Percentiles rank a stretch among this genome's conserved stretches.
phyloP scores from a whole-genome alignment of 331 rosid species.

The Quercus tomentella region DNA sequence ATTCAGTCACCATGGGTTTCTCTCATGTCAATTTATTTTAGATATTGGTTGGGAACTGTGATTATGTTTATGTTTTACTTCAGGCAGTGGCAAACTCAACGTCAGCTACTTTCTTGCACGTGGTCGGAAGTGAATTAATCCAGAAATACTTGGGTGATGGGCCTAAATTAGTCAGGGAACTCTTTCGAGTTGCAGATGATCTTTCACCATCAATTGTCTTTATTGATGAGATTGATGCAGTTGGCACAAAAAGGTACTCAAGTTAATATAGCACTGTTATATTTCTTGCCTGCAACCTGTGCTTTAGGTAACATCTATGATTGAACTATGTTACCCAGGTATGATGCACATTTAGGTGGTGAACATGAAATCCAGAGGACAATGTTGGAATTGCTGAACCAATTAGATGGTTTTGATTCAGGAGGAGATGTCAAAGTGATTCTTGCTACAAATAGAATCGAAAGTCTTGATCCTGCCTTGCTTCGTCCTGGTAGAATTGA shows the following conservation, averaged over 20 bases:
- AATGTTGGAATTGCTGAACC: slow-evolving; percentile 58
- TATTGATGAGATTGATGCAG: slow-evolving; percentile 59
- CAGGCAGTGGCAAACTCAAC: slow-evolving; percentile 66
- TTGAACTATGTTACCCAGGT: slow-evolving; percentile 20
- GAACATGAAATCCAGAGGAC: slow-evolving; percentile 63
- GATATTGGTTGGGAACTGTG: background rate
- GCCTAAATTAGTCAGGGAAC: slow-evolving; percentile 60
- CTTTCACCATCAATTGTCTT: slow-evolving; percentile 59
- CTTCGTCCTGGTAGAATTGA: slow-evolving; percentile 63
- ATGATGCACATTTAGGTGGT: slow-evolving; percentile 61
- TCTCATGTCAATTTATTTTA: background rate
- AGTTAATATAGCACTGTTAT: background rate
- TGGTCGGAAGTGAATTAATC: slow-evolving; percentile 62
- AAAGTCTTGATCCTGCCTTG: slow-evolving; percentile 61
- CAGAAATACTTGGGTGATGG: slow-evolving; percentile 67
- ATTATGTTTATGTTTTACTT: background rate
- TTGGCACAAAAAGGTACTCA: slow-evolving; percentile 55
- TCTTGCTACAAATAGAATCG: slow-evolving; percentile 56
- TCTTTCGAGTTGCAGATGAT: slow-evolving; percentile 62
- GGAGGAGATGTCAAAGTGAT: slow-evolving; percentile 67
- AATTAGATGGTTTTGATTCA: slow-evolving; percentile 59
- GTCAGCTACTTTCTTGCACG: slow-evolving; percentile 56
- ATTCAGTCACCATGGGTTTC: background rate
- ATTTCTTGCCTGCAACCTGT: background rate
- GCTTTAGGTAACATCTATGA: background rate